Percentiles rank a stretch among this genome's conserved stretches.
phyloP scores from a whole-genome alignment of 1,284 basidiomycete genomes.

The Sphaerobolus stellatus region DNA sequence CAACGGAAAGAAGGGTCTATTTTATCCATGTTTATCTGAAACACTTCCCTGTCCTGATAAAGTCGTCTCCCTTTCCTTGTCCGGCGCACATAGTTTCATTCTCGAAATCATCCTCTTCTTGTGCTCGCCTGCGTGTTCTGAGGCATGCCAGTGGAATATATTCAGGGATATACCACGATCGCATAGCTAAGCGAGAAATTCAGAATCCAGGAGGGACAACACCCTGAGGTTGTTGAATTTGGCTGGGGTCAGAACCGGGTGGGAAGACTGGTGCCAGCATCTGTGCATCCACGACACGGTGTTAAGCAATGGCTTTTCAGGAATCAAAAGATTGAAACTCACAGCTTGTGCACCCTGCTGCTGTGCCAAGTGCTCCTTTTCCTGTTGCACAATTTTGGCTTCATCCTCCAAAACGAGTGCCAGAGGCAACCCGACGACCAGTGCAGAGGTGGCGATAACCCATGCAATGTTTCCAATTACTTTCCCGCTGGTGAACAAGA shows the following conservation, averaged over 20 bases:
- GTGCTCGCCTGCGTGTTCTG: no score
- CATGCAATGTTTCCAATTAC: conserved; percentile 87
- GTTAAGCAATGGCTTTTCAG: not conserved
- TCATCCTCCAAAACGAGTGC: conserved; percentile 95
- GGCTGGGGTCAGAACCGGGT: conserved; percentile 29
- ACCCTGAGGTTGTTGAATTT: conserved; percentile 52
- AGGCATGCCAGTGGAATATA: no score
- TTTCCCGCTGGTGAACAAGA: conserved; percentile 66
- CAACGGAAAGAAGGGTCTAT: no score
- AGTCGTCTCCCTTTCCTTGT: no score
- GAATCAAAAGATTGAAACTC: conserved; percentile 26
- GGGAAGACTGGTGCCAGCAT: conserved; percentile 61
- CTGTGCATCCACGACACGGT: conserved; percentile 34
- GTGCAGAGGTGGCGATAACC: conserved; percentile 93
- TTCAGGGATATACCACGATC: no score
- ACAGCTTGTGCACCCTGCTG: conserved; percentile 91
- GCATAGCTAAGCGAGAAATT: no score
- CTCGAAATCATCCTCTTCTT: no score
- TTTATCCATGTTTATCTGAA: no score
- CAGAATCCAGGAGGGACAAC: conserved; percentile 79
- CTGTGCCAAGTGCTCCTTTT: conserved; percentile 92
- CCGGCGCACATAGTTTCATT: no score
- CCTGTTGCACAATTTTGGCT: conserved; percentile 90
- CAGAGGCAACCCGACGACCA: conserved; percentile 91
- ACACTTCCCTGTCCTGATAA: no score